Base-by-base conservation (phyloP, 2,329 filamentous ascomycete genomes). In the Leptographium wingfieldii region DNA sequence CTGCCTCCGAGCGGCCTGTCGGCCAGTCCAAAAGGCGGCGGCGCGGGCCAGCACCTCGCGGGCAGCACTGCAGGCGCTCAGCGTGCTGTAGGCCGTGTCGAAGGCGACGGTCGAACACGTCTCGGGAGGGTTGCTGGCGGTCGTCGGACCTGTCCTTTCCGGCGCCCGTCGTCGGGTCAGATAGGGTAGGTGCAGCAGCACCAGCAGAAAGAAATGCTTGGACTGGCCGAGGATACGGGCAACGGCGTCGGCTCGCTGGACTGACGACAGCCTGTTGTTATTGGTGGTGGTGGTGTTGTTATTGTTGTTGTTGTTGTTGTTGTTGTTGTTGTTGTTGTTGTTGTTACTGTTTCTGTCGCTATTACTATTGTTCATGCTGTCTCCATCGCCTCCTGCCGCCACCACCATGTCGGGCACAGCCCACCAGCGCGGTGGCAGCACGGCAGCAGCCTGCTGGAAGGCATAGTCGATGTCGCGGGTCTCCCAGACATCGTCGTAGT, bases 141-240 rank as follows among this genome's bases (percentile, higher is more conserved):
- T 16, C 10, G 22, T 11, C 22, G 22, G 22, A 22, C 12, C n/a
- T 25, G 22, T 11, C 22, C 25, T n/a, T n/a, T 14, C 51, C 62
- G 1, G 68, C 64, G 19, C 35, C 12, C 49, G 54, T 25, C 72
- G 69, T 14, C 71, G 73, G 6, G 80, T 70, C 64, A 81, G 73
- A 60, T 78, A 80, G 0, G 79, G 79, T 0, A 81, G 70, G 61
- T 82, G 79, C 0, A 80, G 71, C n/a, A 77, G 71, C 35, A 76
- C 73, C 6, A 81, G 68, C 6, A 80, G 68, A 25, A 75, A 72
- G 62, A 75, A 74, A 61, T 80, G 76, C 43, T 60, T 61, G 0
- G 80, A 66, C 56, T 75, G 73, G 9, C 65, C 63, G 58, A 68
- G 61, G 1, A 66, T 69, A 31, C 73, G 68, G 60, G 29, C 67